A percentile compares a stretch with the other conserved stretches of the same genome.
These are phyloP conservation scores for Eucalyptus pauciflora DNA, from an alignment of 345 rosid species.

Conservation along the genomic window DNA sequence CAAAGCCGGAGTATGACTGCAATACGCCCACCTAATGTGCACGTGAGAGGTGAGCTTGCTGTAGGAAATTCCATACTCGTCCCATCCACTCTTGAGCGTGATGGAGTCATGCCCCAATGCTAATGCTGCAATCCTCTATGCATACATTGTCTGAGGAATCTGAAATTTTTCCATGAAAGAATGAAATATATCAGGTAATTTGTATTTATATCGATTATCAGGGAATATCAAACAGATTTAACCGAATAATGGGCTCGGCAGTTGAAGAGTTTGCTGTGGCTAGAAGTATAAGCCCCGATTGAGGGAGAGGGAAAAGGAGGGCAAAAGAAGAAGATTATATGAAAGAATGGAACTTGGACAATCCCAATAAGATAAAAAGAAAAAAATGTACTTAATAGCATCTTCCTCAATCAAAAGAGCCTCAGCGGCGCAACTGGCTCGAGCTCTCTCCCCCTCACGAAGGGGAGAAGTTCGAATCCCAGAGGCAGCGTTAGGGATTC, in stretches of 20 bases:
- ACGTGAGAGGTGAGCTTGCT: slow-evolving; percentile 44
- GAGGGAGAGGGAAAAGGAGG: not conserved
- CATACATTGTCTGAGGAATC: slow-evolving; percentile 87
- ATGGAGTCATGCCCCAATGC: slow-evolving; percentile 67
- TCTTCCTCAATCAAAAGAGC: too few relatives aligned
- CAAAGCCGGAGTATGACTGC: slow-evolving; percentile 61
- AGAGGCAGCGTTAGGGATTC: too few relatives aligned
- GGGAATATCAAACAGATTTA: not conserved
- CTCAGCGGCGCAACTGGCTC: too few relatives aligned
- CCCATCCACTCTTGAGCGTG: slow-evolving; percentile 93
- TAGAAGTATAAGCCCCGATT: not conserved
- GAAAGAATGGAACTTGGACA: too few relatives aligned
- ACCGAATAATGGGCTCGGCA: not conserved
- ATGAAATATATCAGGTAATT: not conserved
- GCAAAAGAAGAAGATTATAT: not conserved
- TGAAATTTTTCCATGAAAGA: slow-evolving; percentile 1
- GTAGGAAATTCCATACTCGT: slow-evolving; percentile 74
- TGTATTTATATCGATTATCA: not conserved
- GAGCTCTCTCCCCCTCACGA: too few relatives aligned
- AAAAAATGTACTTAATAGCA: too few relatives aligned
- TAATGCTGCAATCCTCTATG: slow-evolving; percentile 65
- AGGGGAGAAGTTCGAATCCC: too few relatives aligned
- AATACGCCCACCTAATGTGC: slow-evolving; percentile 54
- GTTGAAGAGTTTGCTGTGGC: not conserved
- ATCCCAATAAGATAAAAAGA: too few relatives aligned